phyloP scores from a whole-genome alignment of 2,329 filamentous ascomycete genomes.

The Fusarium illudens region DNA sequence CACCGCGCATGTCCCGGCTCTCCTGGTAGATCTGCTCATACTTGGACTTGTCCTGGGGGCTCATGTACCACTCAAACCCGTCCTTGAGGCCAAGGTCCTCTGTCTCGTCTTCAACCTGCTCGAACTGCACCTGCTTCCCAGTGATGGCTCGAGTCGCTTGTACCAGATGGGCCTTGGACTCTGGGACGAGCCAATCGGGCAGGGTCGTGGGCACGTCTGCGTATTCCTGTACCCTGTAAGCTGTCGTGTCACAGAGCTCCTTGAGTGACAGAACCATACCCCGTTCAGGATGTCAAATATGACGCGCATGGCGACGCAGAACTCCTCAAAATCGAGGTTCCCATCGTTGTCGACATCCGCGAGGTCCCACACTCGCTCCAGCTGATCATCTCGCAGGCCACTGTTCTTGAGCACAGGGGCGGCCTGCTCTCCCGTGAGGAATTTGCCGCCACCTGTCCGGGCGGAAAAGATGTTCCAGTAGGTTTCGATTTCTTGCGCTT shows the following conservation, averaged over 20 bases:
- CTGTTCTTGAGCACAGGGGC: constrained; percentile 71
- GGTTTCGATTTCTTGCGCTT: constrained; percentile 69
- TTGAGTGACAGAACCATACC: constrained; percentile 55
- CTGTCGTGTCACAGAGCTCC: constrained; percentile 6
- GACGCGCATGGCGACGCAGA: constrained; percentile 97
- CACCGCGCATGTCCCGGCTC: constrained; percentile 86
- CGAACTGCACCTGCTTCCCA: constrained; percentile 82
- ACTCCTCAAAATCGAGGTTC: constrained; percentile 98
- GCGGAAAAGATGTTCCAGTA: constrained; percentile 72
- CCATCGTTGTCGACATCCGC: constrained; percentile 98
- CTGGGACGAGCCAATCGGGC: constrained; percentile 96
- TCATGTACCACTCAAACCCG: constrained; percentile 99
- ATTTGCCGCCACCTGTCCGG: constrained; percentile 67
- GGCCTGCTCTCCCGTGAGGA: constrained; percentile 67
- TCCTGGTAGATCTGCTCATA: constrained; percentile 98
- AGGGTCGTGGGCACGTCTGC: constrained; percentile 84
- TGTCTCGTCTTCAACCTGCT: constrained; percentile 82
- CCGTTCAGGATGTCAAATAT: constrained; percentile 98
- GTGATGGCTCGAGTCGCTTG: constrained; percentile 83
- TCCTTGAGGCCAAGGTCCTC: constrained; percentile 88
- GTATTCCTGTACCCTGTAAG: constrained; percentile 71
- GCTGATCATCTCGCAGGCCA: constrained; percentile 73
- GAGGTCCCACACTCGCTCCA: constrained; percentile 97
- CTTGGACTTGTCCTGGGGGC: constrained; percentile 85
- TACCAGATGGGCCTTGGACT: constrained; percentile 91